Conservation (phyloP, 441 rosid genomes). For the Hypseocharis bilobata region DNA sequence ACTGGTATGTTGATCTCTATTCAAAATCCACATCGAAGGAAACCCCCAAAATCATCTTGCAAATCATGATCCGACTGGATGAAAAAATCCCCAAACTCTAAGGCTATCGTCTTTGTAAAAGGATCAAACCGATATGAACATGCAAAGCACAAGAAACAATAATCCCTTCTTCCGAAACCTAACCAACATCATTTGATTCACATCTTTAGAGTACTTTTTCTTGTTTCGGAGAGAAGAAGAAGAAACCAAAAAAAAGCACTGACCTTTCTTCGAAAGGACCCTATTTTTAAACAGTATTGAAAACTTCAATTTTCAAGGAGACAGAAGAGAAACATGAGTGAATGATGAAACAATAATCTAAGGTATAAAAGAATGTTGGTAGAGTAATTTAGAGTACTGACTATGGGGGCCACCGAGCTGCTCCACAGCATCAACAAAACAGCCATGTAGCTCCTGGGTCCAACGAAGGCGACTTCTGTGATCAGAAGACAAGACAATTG, state of each 20-base stretch:
- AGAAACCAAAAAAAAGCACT: not conserved
- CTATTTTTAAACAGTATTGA: not conserved
- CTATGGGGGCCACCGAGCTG: constrained; percentile 30
- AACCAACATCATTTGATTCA: not conserved
- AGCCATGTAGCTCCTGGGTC: constrained; percentile 24
- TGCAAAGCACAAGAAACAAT: not conserved
- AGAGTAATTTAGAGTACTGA: constrained; percentile 17
- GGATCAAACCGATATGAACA: not conserved
- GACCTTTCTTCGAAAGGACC: not conserved
- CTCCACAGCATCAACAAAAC: constrained; percentile 22
- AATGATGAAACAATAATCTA: not conserved
- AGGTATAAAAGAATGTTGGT: not conserved
- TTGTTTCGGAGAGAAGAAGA: not conserved
- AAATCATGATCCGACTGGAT: not conserved
- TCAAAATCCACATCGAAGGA: not conserved
- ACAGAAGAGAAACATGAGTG: not conserved
- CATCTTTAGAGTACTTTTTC: not conserved
- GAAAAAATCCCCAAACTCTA: not conserved
- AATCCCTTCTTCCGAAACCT: not conserved
- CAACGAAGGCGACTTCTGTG: constrained; percentile 26
- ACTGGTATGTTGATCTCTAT: not conserved
- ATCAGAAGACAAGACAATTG: constrained; percentile 4
- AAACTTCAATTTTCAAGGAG: not conserved
- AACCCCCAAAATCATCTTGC: not conserved
- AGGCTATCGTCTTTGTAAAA: not conserved